These are phyloP conservation scores for Allium fistulosum DNA, from an alignment of 106 monocot genomes.

Conservation along the genomic window DNA sequence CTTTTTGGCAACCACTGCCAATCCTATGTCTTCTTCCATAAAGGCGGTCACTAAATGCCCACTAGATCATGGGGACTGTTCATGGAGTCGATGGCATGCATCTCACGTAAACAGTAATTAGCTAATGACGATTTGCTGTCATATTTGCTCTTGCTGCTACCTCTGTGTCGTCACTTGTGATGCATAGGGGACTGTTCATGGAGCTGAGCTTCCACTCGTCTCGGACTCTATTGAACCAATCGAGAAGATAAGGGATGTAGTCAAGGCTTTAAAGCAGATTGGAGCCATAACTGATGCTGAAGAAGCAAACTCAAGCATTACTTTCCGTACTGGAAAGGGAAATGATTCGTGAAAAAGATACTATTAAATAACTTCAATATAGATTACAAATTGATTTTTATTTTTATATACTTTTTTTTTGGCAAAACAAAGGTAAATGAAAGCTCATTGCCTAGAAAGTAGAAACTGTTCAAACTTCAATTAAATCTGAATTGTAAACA, in stretches of 20 bases:
- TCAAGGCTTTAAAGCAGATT: conserved; percentile 67
- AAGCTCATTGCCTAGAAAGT: no score
- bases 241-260: conserved; percentile 57
- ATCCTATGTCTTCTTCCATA: conserved; percentile 59
- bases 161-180: conserved; percentile 45
- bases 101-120: conserved; percentile 38
- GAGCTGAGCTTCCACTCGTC: conserved; percentile 56
- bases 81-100: conserved; percentile 85
- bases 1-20: conserved; percentile 47
- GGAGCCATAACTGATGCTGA: conserved; percentile 69
- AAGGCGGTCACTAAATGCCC: conserved; percentile 75
- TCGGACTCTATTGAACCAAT: conserved; percentile 56
- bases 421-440: no score
- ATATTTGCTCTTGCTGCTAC: conserved; percentile 51
- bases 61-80: conserved; percentile 89
- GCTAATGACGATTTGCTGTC: conserved; percentile 37
- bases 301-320: conserved; percentile 57
- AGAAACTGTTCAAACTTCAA: no score
- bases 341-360: conserved; percentile 78
- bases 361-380: no score
- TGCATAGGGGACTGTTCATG: conserved; percentile 54
- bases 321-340: conserved; percentile 70
- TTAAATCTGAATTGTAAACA: no score
- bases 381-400: no score
- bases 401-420: no score